A percentile compares a stretch with the other conserved stretches of the same genome.
These are phyloP conservation scores for Dactylella cylindrospora DNA, from an alignment of 2,329 filamentous ascomycete genomes.

Conservation along the genomic window DNA sequence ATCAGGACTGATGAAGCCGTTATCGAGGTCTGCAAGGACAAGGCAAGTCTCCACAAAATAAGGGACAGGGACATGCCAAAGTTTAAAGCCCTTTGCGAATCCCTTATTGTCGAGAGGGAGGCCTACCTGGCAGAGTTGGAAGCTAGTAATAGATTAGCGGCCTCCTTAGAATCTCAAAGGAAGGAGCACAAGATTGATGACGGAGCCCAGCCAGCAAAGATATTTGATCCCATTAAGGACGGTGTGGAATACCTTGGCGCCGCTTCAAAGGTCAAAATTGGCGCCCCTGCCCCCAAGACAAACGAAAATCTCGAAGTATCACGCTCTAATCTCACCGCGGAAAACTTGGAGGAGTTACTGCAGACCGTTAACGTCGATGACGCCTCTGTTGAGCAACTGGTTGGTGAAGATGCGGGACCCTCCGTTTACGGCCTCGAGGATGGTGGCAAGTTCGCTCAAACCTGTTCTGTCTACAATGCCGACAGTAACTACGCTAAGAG, in stretches of 20 bases:
- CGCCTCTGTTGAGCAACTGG: background rate
- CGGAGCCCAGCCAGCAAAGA: slow-evolving; percentile 30
- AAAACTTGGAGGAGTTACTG: slow-evolving; percentile 9
- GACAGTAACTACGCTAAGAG: slow-evolving; percentile 24
- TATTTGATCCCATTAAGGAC: slow-evolving; percentile 38
- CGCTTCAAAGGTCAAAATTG: slow-evolving; percentile 25
- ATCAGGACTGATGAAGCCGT: slow-evolving; percentile 33
- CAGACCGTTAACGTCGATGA: background rate
- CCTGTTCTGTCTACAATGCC: slow-evolving; percentile 24
- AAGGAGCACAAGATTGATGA: slow-evolving; percentile 23
- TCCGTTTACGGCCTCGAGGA: slow-evolving; percentile 9
- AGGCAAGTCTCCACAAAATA: slow-evolving; percentile 10
- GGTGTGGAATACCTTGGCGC: slow-evolving; percentile 39
- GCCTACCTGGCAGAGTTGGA: slow-evolving; percentile 6
- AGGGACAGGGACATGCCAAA: slow-evolving; percentile 18
- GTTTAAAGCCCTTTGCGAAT: slow-evolving; percentile 27
- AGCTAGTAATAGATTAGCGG: slow-evolving; percentile 11
- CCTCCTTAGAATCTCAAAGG: slow-evolving; percentile 12
- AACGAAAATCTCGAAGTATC: slow-evolving; percentile 1
- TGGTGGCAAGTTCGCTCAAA: slow-evolving; percentile 34
- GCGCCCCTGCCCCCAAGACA: background rate
- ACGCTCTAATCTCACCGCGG: slow-evolving; percentile 8
- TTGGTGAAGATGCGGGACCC: background rate
- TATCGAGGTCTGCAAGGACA: slow-evolving; percentile 34
- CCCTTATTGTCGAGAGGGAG: slow-evolving; percentile 28